phyloP scores from a whole-genome alignment of 768 basidiomycete species.

The Calocybe indica region DNA sequence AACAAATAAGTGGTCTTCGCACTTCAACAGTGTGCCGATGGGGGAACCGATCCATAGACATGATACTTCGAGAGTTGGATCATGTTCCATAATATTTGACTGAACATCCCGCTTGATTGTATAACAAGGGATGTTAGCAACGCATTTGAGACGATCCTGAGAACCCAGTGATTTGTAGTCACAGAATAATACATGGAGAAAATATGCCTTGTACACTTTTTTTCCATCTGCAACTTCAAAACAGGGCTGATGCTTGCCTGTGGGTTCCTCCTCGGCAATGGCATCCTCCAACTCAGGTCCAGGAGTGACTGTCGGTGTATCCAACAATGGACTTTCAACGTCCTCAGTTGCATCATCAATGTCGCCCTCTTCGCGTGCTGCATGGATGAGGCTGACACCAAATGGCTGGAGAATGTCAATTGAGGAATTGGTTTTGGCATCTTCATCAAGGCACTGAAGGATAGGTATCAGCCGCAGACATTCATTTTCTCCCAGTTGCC shows the following conservation, averaged over 20 bases:
- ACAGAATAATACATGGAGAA: neutral
- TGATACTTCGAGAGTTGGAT: neutral
- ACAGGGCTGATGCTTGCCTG: neutral
- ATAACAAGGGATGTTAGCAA: neutral
- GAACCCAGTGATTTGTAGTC: conserved; percentile 1
- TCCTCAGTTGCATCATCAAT: too few species aligned
- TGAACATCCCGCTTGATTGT: too few species aligned
- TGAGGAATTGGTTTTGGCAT: neutral
- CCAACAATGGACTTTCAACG: too few species aligned
- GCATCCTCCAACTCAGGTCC: conserved; percentile 2
- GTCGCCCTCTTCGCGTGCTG: too few species aligned
- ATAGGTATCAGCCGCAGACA: conserved; percentile 2
- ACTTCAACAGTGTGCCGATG: conserved; percentile 9
- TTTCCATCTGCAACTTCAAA: conserved; percentile 4
- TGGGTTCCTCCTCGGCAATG: neutral
- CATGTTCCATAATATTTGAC: neutral
- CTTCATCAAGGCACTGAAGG: neutral
- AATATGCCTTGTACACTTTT: conserved; percentile 4
- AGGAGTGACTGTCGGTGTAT: too few species aligned
- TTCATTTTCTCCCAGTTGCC: conserved; percentile 10
- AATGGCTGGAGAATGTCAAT: conserved; percentile 10
- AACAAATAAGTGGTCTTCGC: conserved; percentile 11
- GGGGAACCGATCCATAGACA: neutral
- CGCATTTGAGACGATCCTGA: conserved; percentile 4
- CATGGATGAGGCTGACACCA: conserved; percentile 4